Evolutionary conservation across 2,329 filamentous ascomycete genomes (phyloP), one percentile per base, ranked within the genome.

Genomic region (Exophiala sideris): DNA sequence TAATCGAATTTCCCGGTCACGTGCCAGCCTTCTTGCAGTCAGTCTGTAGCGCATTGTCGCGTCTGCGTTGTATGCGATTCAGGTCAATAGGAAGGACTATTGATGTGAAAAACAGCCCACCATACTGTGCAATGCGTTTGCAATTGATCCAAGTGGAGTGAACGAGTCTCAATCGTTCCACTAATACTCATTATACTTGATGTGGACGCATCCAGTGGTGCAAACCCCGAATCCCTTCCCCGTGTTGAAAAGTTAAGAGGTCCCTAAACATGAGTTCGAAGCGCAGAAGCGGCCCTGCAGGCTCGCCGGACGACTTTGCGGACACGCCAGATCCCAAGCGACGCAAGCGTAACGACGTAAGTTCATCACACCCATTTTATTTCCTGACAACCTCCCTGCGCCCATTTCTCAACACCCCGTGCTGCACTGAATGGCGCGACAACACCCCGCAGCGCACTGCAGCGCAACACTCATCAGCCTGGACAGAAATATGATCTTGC

Each of bases 321-420:
- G 79, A 78, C 59, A 73, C 75, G 63, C 79, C 78, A 67, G 76
- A 78, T 65, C 71, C 77, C 58, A 85, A 84, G 75, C 78, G 61
- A 58, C 55, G 60, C 54, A 63, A 63, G 56, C 61, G 60, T 45
- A 62, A 59, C 57, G 61, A 61, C 57, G 61, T 63, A 60, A 61
- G 61, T 62, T 46, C 48, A 52, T 45, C 42, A 35, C 29, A 20
- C 36, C 48, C 44, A 50, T 57, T 57, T 46, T 50, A 49, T 50
- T 32, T 50, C 45, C 42, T 41, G 24, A 48, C 18, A 42, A 34
- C 49, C 45, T 48, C 47, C 55, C 46, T 45, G 41, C 46, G 36
- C 18, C 55, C 50, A 53, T 47, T 50, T 57, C 35, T 32, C 39
- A 58, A 33, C 36, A 36, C 21, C 52, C 56, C 39, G 40, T 40